Conservation (phyloP, 2,329 filamentous ascomycete genomes). For the Neobulgaria alba region DNA sequence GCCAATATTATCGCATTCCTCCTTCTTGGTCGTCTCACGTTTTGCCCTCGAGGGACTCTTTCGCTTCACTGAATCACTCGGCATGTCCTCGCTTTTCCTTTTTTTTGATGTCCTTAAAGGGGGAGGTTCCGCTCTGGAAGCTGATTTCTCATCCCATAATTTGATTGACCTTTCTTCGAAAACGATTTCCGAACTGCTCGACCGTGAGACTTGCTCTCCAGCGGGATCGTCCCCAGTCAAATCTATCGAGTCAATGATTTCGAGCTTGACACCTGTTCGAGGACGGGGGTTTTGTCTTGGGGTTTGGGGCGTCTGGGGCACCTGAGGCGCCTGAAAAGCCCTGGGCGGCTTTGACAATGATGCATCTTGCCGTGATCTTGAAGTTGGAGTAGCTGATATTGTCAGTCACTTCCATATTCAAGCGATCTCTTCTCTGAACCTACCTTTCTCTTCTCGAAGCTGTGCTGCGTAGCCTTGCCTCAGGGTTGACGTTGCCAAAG, state of each 20-base stretch:
- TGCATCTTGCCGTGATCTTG: constrained; percentile 9
- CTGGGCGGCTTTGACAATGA: constrained; percentile 11
- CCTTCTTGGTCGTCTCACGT: constrained; percentile 5
- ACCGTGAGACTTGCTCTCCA: constrained; percentile 10
- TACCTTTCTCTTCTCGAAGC: constrained; percentile 15
- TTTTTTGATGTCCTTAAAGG: constrained; percentile 20
- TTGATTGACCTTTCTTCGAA: constrained; percentile 15
- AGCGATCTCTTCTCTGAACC: constrained; percentile 4
- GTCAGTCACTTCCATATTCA: constrained; percentile 3
- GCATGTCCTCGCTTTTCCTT: constrained; percentile 28
- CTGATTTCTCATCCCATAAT: constrained; percentile 23
- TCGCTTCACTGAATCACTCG: constrained; percentile 9
- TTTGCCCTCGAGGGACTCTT: constrained; percentile 1
- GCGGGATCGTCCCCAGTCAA: constrained; percentile 24
- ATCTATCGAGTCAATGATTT: constrained; percentile 26
- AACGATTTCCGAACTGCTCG: constrained; percentile 19
- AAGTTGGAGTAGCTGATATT: constrained; percentile 21
- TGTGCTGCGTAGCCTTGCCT: constrained; percentile 16
- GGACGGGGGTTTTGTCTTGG: constrained; percentile 24
- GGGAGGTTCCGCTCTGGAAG: constrained; percentile 23
- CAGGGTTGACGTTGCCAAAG: constrained; percentile 15
- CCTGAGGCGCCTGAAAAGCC: constrained; percentile 22
- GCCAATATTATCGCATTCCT: constrained; percentile 8
- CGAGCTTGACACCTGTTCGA: constrained; percentile 9
- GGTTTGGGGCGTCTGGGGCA: constrained; percentile 24